A percentile compares a stretch with the other conserved stretches of the same genome.
phyloP scores from a whole-genome alignment of 169 alveolate species.

The Plasmodium gaboni region DNA sequence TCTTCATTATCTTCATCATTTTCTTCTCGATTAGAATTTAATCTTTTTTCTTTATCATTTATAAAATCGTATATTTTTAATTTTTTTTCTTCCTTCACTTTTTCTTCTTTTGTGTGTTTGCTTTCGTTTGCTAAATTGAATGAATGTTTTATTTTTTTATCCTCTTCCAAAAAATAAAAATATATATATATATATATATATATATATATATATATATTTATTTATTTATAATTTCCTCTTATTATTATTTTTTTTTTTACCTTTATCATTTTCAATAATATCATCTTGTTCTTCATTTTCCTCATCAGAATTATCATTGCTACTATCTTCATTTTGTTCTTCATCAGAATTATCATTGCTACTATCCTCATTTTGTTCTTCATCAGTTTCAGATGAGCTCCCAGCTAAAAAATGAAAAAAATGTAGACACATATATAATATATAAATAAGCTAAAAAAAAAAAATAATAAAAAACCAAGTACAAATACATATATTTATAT shows the following conservation, averaged over 20 bases:
- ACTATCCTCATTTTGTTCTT: slow-evolving; percentile 15
- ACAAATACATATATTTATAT: neutral
- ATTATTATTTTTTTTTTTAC: slow-evolving; percentile 12
- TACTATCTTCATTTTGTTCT: slow-evolving; percentile 37
- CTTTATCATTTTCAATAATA: neutral
- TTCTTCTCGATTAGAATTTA: neutral
- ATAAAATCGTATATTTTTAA: slow-evolving; percentile 28
- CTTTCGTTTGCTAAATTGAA: slow-evolving; percentile 10
- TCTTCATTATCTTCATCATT: neutral
- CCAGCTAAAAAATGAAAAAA: too few relatives aligned
- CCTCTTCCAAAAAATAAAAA: slow-evolving; percentile 4
- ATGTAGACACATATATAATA: too few relatives aligned
- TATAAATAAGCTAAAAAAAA: neutral
- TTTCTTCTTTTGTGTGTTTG: slow-evolving; percentile 33
- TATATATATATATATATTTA: neutral
- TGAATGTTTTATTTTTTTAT: slow-evolving; percentile 8
- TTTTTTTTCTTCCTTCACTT: slow-evolving; percentile 11
- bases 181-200: neutral
- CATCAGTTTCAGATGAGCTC: too few relatives aligned
- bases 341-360: slow-evolving; percentile 75
- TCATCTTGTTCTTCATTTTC: neutral
- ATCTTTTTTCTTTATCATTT: neutral
- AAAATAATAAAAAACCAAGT: neutral
- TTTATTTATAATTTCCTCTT: neutral
- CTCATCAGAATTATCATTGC: neutral